Evolutionary conservation across 2,329 filamentous ascomycete species (phyloP).

Genomic region (Aspergillus puulaauensis): DNA sequence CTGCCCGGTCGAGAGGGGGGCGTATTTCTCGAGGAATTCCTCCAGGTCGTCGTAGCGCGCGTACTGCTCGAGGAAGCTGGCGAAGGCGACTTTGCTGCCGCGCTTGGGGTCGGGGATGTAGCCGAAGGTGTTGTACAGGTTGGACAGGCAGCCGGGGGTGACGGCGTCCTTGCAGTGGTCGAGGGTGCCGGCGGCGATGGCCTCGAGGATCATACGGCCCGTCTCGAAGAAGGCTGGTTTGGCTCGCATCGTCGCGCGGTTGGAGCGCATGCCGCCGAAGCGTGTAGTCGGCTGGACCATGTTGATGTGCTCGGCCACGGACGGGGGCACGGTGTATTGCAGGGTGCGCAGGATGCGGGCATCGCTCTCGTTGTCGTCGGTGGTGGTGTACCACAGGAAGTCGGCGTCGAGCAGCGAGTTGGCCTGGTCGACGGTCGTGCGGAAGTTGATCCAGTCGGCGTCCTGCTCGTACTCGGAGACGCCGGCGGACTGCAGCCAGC

Average conservation of each 20-base stretch:
- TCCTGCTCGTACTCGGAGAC: conserved; percentile 36
- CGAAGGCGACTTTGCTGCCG: conserved; percentile 45
- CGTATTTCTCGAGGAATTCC: conserved; percentile 40
- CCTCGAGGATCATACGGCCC: conserved; percentile 17
- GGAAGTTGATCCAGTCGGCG: conserved; percentile 41
- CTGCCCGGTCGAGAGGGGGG: conserved; percentile 41
- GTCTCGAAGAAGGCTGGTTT: conserved; percentile 21
- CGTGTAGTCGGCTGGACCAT: conserved; percentile 44
- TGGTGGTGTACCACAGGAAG: conserved; percentile 40
- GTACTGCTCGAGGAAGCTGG: conserved; percentile 50
- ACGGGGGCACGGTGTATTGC: conserved; percentile 40
- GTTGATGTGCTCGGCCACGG: conserved; percentile 37
- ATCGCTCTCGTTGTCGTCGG: conserved; percentile 18
- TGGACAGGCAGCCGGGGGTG: conserved; percentile 48
- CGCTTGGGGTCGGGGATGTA: conserved; percentile 37
- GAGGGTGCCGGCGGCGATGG: conserved; percentile 16
- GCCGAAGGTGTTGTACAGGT: conserved; percentile 48
- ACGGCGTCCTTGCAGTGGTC: conserved; percentile 45
- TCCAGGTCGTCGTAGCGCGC: conserved; percentile 49
- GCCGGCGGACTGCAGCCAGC: conserved; percentile 48
- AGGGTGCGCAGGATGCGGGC: conserved; percentile 39
- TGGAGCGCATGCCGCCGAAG: conserved; percentile 37
- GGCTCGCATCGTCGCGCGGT: conserved; percentile 26
- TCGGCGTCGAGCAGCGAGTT: conserved; percentile 39
- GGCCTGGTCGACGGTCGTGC: conserved; percentile 35